Evolutionary conservation across 257 asterid species (phyloP).

Genomic region (Solanum chmielewskii): DNA sequence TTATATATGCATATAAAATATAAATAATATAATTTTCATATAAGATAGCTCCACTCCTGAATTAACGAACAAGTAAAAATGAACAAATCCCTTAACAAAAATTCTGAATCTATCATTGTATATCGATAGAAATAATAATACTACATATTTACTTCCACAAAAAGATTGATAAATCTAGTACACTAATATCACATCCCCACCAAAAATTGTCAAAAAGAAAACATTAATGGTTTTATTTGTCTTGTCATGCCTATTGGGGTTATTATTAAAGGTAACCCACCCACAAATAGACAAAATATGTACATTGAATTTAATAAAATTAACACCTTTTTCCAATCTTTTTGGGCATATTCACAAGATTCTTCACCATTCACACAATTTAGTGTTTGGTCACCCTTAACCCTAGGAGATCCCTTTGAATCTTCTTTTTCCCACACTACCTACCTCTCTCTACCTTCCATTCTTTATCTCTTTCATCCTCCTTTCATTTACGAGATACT

Average conservation of each 20-base stretch:
- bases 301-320: neutral
- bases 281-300: neutral
- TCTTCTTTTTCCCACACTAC: neutral
- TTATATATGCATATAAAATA: too few species aligned
- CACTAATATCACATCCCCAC: neutral
- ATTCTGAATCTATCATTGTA: accelerated
- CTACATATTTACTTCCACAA: neutral
- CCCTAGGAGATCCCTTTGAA: neutral
- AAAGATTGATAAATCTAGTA: neutral
- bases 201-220: neutral
- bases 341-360: neutral
- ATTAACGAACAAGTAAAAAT: too few species aligned
- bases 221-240: neutral
- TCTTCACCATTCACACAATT: neutral
- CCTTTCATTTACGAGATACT: neutral
- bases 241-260: neutral
- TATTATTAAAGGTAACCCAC: neutral
- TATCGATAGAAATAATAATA: accelerated
- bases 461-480: neutral
- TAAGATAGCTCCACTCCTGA: too few species aligned
- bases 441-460: neutral
- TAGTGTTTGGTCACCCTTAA: neutral
- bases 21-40: too few species aligned
- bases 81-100: accelerated
- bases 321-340: neutral